These are phyloP conservation scores for Clonostachys solani DNA, from an alignment of 2,329 filamentous ascomycete species.

Conservation along the genomic window DNA sequence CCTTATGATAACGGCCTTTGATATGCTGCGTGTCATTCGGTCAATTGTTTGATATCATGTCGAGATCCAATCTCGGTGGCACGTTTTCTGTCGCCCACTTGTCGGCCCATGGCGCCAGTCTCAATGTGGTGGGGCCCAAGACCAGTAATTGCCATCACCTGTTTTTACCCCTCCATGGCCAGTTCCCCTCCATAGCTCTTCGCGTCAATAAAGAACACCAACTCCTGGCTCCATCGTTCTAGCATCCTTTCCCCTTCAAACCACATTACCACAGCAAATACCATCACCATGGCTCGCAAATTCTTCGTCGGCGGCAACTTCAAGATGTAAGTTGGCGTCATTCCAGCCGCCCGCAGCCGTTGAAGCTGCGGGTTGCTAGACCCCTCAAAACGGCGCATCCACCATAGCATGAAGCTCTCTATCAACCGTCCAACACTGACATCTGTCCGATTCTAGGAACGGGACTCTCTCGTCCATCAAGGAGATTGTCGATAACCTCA, in stretches of 20 bases:
- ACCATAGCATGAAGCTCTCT: background rate
- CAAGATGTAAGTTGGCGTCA: constrained; percentile 72
- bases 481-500: constrained; percentile 85
- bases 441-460: constrained; percentile 62
- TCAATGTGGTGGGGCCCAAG: too few species aligned
- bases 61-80: too few species aligned
- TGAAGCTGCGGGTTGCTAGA: background rate
- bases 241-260: background rate
- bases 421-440: constrained; percentile 1
- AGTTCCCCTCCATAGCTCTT: constrained; percentile 3
- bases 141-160: too few species aligned
- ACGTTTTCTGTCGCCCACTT: too few species aligned
- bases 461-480: constrained; percentile 86
- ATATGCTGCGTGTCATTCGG: too few species aligned
- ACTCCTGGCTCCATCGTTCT: background rate
- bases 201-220: background rate
- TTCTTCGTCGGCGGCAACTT: constrained; percentile 99
- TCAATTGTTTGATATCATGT: too few species aligned
- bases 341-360: constrained; percentile 6
- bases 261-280: constrained; percentile 14
- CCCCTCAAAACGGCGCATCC: background rate
- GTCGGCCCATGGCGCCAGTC: too few species aligned
- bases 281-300: constrained; percentile 78
- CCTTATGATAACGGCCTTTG: too few species aligned
- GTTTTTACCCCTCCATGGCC: constrained; percentile 1